Base-by-base conservation (phyloP, 2,329 filamentous ascomycete genomes). In the Alternaria gansuensis region DNA sequence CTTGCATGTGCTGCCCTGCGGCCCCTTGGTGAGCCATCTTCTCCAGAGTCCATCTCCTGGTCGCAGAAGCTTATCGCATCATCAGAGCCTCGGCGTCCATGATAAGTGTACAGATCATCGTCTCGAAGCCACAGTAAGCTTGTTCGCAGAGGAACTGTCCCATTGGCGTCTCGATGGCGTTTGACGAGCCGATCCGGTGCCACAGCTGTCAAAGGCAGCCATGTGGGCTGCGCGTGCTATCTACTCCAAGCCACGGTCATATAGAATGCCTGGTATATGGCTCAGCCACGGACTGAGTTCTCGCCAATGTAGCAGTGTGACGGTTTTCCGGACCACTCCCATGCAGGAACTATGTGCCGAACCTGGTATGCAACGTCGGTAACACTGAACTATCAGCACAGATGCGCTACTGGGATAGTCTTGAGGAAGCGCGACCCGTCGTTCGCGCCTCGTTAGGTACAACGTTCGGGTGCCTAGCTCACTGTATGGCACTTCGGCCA, bases 141-240 rank as follows among this genome's bases (percentile, higher is more conserved):
- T 46, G 43, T 45, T 37, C 41, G 31, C 24, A 39, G 14, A 23
- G 40, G 60, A 66, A 51, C 62, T 55, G 66, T 66, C 66, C 59
- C 62, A 60, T 62, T 48, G 66, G 62, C 52, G 51, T 54, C 56
- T 57, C 44, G 26, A 52, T 45, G 55, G 54, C 57, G 51, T 39
- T 57, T 49, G 58, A 65, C 69, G 67, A 68, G 64, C 68, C 68
- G 69, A 68, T 69, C 72, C 68, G 67, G 64, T 65, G 67, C 69
- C 66, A 71, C 69, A 64, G 55, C 70, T 75, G 68, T 75, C 73
- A 76, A 64, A 65, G 51, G 49, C 64, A 66, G 62, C 71, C 73
- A 75, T 73, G 71, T 68, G 66, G 66, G 51, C 41, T 59, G 57
- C 67, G 65, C 66, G 65, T 71, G 68, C 67, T 67, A 62, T 63